These are phyloP conservation scores for Dentipellis sp. DNA, from an alignment of 768 basidiomycete species.

Conservation along the genomic window DNA sequence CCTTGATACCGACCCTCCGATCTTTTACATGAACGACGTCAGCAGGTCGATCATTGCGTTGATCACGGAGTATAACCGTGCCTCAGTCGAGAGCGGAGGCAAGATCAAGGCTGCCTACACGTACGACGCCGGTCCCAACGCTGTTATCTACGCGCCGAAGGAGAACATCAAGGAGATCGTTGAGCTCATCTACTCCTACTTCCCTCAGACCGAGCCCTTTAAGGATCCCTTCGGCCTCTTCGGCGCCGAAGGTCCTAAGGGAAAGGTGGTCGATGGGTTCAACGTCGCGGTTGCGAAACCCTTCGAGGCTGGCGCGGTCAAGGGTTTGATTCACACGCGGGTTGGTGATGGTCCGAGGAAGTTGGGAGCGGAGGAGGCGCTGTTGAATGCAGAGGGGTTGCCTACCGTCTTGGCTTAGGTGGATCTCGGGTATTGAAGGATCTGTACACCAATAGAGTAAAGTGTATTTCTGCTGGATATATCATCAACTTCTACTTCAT, in stretches of 20 bases:
- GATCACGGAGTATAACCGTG: constrained; percentile 88
- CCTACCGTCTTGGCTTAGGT: constrained; percentile 44
- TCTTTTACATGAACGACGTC: constrained; percentile 99
- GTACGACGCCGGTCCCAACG: constrained; percentile 98
- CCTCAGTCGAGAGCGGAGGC: constrained; percentile 45
- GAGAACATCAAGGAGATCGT: constrained; percentile 75
- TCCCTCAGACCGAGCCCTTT: constrained; percentile 77
- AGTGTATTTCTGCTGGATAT: too few species aligned
- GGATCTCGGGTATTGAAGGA: too few species aligned
- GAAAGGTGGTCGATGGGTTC: constrained; percentile 59
- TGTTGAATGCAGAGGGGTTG: constrained; percentile 62
- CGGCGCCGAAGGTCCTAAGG: constrained; percentile 32
- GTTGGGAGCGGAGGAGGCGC: constrained; percentile 47
- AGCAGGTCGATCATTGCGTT: constrained; percentile 86
- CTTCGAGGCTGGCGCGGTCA: constrained; percentile 71
- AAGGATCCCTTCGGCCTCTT: constrained; percentile 69
- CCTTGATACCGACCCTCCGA: constrained; percentile 94
- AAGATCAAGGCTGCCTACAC: constrained; percentile 90
- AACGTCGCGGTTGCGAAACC: constrained; percentile 67
- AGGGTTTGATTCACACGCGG: constrained; percentile 82
- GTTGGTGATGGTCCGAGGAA: constrained; percentile 89
- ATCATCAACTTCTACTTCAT: too few species aligned
- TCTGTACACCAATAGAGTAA: too few species aligned
- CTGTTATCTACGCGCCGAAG: constrained; percentile 86
- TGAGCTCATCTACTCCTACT: constrained; percentile 68